phyloP scores from a whole-genome alignment of 139 green algal genomes.

The Spirogloea muscicola region DNA sequence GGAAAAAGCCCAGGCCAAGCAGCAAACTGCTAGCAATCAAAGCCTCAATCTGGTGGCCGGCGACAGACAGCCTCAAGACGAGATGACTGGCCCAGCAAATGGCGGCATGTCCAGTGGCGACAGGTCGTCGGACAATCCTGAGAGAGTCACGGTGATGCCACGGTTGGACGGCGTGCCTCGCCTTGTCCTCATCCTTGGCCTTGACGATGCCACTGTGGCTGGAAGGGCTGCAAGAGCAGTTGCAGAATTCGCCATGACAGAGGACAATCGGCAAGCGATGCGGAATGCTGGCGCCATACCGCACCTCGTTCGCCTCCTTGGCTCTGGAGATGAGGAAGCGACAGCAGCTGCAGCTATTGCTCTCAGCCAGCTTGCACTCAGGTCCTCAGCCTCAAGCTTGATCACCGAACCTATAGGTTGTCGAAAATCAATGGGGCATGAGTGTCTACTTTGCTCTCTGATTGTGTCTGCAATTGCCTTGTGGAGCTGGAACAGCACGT shows the following conservation, averaged over 20 bases:
- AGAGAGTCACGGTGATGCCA: constrained; percentile 7
- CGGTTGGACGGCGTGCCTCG: constrained; percentile 4
- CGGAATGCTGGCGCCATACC: not conserved
- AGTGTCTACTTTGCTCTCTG: no score
- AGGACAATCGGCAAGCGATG: not conserved
- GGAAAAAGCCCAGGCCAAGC: no score
- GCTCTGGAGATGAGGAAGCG: not conserved
- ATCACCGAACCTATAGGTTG: no score
- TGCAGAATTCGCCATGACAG: not conserved
- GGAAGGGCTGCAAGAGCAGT: not conserved
- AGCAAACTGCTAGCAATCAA: no score
- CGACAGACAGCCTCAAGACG: no score
- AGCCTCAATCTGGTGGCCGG: no score
- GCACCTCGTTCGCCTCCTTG: not conserved
- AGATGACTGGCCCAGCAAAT: no score
- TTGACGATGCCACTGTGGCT: not conserved
- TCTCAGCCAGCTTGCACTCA: not conserved
- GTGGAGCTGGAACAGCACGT: no score
- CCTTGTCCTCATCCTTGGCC: constrained; percentile 3
- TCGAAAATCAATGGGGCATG: no score
- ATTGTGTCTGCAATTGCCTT: no score
- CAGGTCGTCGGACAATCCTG: not conserved
- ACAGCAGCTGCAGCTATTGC: not conserved
- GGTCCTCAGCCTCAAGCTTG: no score
- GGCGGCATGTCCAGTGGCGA: no score